A percentile compares a stretch with the other conserved stretches of the same genome.
Conservation (phyloP, 305 asterid species). For the Petunia hybrid region DNA sequence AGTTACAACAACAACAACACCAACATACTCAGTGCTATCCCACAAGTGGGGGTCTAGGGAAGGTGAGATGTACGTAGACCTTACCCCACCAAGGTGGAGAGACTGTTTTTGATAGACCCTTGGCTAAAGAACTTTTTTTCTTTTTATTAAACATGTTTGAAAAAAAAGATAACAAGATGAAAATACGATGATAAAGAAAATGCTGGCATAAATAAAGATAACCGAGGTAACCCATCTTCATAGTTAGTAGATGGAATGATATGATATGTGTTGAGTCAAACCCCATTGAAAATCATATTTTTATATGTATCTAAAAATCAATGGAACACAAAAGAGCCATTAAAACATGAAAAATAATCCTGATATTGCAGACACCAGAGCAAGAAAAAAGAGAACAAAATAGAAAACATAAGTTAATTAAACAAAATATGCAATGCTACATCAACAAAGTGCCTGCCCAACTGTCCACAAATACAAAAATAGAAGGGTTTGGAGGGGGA, state of each 20-base stretch:
- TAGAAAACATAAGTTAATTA: conserved; percentile 6
- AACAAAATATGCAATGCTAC: background rate
- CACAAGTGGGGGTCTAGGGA: too few relatives aligned
- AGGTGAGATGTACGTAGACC: too few relatives aligned
- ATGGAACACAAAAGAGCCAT: conserved; percentile 7
- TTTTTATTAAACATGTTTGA: too few relatives aligned
- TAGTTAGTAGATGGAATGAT: background rate
- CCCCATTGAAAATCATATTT: background rate
- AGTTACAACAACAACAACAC: background rate
- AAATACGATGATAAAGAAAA: too few relatives aligned
- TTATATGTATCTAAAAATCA: conserved; percentile 4
- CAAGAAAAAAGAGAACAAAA: conserved; percentile 4
- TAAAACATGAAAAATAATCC: background rate
- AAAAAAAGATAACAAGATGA: too few relatives aligned
- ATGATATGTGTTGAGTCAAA: background rate
- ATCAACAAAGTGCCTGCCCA: background rate
- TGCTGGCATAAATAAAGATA: too few relatives aligned
- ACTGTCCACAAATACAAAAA: background rate
- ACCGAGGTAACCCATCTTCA: background rate
- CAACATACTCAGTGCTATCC: too few relatives aligned
- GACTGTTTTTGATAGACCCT: too few relatives aligned
- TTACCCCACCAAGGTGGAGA: too few relatives aligned
- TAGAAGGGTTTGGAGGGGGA: background rate
- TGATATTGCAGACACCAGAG: background rate
- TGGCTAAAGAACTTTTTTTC: too few relatives aligned